phyloP scores from a whole-genome alignment of 169 alveolate species.

The Plasmodium gaboni region DNA sequence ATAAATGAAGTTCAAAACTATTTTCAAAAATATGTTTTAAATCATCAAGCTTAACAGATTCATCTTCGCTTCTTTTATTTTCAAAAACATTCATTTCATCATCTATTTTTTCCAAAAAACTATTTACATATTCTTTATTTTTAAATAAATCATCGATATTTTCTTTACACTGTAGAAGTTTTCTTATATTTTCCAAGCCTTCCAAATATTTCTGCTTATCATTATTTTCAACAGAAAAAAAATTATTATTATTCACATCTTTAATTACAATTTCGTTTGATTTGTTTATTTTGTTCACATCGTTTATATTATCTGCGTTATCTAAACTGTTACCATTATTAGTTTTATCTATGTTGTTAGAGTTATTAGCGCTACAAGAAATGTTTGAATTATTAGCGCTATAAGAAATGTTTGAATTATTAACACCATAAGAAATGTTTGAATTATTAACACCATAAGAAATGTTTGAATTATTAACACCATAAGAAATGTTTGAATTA shows the following conservation, averaged over 20 bases:
- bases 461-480: no score
- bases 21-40: conserved; percentile 21
- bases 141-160: conserved; percentile 36
- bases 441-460: no score
- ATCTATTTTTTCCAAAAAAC: conserved; percentile 27
- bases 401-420: no score
- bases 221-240: not conserved
- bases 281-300: no score
- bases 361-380: no score
- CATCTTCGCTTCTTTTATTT: conserved; percentile 1
- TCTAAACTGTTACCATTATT: no score
- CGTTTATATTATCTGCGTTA: no score
- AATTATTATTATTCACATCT: not conserved
- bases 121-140: conserved; percentile 20
- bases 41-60: conserved; percentile 12
- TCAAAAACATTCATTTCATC: conserved; percentile 19
- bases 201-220: not conserved
- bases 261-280: not conserved
- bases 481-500: no score
- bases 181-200: conserved; percentile 19
- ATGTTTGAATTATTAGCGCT: no score
- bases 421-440: no score
- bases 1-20: conserved; percentile 52
- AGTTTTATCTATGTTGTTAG: no score
- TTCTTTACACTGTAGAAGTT: conserved; percentile 37